Evolutionary conservation across 441 rosid genomes (phyloP), one percentile per base, ranked within the genome.

Genomic region (Populus hybrid): DNA sequence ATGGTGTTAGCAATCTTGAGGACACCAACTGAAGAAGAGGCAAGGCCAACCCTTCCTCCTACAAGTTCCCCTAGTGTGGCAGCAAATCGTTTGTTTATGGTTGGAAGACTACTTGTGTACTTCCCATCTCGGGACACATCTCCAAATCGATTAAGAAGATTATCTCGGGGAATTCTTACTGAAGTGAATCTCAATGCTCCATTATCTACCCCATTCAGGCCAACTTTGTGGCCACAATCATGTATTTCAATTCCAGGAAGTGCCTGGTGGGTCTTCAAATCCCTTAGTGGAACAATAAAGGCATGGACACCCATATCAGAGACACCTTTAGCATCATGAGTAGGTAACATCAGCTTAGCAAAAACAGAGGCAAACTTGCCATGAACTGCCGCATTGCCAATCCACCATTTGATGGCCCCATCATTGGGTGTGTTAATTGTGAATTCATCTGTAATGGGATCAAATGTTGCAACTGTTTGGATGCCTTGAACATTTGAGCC

Each of bases 381-480:
- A 81, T 96, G 98, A 80, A 93, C 97, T 8, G 99, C 99, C 70
- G 99, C 99, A 82, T 96, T 96, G 64, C 99, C 99, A 82, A 96
- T 96, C 99, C 99, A 94, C 99, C 99, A 96, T 82, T 96, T 96
- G 80, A 94, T 94, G 53, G 98, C 98, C 71, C 99, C 98, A 50
- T 96, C 98, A 80, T 93, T 81, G 50, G 98, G 98, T 18, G 99
- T 96, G 82, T 92, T 84, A 21, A 94, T 89, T 67, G 94, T 69
- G 70, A 96, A 96, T 75, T 94, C 98, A 70, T 94, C 99, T 23
- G 84, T 90, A 12, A 90, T 64, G 5, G 89, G 98, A 83, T 96
- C 98, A 77, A 94, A 96, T 74, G 88, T 89, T 28, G 99, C 99
- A 59, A 86, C 82, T 1, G 99, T 94, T 82, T 93, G 98, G 68